Base-by-base conservation (phyloP, 73 alveolate genomes). In the Tetrahymena thermophila region DNA sequence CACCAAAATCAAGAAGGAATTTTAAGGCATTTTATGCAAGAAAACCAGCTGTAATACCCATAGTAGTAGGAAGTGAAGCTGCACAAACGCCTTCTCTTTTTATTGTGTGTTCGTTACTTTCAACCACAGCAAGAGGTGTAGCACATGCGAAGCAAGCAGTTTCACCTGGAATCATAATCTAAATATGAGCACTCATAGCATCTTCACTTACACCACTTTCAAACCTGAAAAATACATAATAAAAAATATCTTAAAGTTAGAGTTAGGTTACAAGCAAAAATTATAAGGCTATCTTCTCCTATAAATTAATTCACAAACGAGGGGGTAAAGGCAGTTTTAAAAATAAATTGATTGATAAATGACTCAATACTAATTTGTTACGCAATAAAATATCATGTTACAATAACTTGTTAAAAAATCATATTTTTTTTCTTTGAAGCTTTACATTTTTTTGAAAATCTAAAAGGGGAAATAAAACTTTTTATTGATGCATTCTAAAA, bases 71-170 rank as follows among this genome's bases (percentile, higher is more conserved):
- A 34, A 99, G 96, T 23, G 99, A 96, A n/a, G 99, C 99, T 28
- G 99, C 99, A 93, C 99, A 99, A 6, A 99, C 99, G 15, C 99
- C 99, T 97, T 98, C 99, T 96, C 99, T 97, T 96, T 99, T 98
- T 94, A 98, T 99, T 94, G 97, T 96, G 57, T 98, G 96, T 97
- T 99, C 99, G 94, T 98, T 99, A 56, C 99, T 99, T 43, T 98
- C 99, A 57, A 95, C 99, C 5, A 99, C 99, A 4, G 99, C 99
- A 19, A 98, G 96, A 17, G 99, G 99, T 7, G 99, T 99, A 7
- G 99, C 99, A 97, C 99, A 99, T 42, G 99, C 99, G 94, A 99
- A 99, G 94, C 99, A 99, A 17, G 99, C 99, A 16, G 98, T 96
- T 96, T 98, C 99, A 23, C 99, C 99, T 14, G 99, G 99, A 93